Conservation (phyloP, 345 rosid species). For the Anacardium occidentale region DNA sequence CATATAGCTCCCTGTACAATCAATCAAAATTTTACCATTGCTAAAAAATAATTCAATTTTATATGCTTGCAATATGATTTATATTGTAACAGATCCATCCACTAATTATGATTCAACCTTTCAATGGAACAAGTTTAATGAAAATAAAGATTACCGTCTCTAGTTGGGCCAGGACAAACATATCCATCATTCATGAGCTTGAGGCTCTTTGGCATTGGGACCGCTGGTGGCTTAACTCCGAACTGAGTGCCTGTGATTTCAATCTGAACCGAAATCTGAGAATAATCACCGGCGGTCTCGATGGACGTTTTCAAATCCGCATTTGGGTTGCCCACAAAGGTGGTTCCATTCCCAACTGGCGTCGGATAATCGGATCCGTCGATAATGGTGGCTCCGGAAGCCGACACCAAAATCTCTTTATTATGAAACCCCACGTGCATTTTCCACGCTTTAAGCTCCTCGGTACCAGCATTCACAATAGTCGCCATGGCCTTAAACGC, state of each 20-base stretch:
- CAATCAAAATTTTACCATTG: background rate
- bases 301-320: slow-evolving; percentile 68
- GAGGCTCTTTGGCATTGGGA: slow-evolving; percentile 72
- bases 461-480: slow-evolving; percentile 59
- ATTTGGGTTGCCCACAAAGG: slow-evolving; percentile 52
- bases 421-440: slow-evolving; percentile 72
- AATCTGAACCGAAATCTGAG: slow-evolving; percentile 58
- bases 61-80: too few relatives aligned
- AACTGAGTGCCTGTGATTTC: slow-evolving; percentile 71
- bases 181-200: slow-evolving; percentile 64
- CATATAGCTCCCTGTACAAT: slow-evolving; percentile 57
- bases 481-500: slow-evolving; percentile 62
- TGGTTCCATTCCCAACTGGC: slow-evolving; percentile 68
- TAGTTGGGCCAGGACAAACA: slow-evolving; percentile 55
- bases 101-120: too few relatives aligned
- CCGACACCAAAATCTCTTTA: slow-evolving; percentile 61
- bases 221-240: slow-evolving; percentile 49
- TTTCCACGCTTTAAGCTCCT: slow-evolving; percentile 73
- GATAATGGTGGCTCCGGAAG: slow-evolving; percentile 43
- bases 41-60: too few relatives aligned
- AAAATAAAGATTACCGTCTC: slow-evolving; percentile 49
- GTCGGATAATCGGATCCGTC: slow-evolving; percentile 65
- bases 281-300: slow-evolving; percentile 77
- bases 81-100: too few relatives aligned
- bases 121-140: too few relatives aligned